These are phyloP conservation scores for Venturia carpophila DNA, from an alignment of 2,329 filamentous ascomycete genomes.

Conservation along the genomic window DNA sequence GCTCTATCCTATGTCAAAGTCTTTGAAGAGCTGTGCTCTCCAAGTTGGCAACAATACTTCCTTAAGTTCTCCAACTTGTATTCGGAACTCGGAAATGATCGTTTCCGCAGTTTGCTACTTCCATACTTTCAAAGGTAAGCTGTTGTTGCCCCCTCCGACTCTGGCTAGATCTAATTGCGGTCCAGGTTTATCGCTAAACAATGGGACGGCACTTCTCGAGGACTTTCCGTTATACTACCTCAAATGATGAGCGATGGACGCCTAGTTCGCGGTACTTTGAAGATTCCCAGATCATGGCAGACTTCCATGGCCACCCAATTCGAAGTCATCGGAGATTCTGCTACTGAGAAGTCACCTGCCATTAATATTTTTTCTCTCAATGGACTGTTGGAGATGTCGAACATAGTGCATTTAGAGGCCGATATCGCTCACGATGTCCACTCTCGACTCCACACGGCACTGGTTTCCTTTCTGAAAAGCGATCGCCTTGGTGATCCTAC, in stretches of 20 bases:
- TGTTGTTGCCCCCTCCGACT: not conserved
- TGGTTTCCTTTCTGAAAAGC: conserved; percentile 23
- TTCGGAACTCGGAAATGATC: conserved; percentile 61
- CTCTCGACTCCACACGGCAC: conserved; percentile 22
- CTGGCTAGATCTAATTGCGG: not conserved
- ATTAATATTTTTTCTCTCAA: conserved; percentile 1
- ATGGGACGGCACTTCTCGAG: not conserved
- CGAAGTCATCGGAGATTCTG: not conserved
- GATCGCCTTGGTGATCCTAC: conserved; percentile 11
- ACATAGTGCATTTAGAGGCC: not conserved
- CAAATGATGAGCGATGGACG: conserved; percentile 2
- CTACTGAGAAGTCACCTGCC: not conserved
- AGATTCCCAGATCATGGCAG: conserved; percentile 13
- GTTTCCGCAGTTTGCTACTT: conserved; percentile 72
- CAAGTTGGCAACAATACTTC: conserved; percentile 63
- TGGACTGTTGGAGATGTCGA: conserved; percentile 9
- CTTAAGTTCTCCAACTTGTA: conserved; percentile 79
- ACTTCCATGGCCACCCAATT: not conserved
- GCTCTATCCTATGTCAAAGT: conserved; percentile 62
- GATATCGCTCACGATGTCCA: not conserved
- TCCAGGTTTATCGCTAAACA: conserved; percentile 9
- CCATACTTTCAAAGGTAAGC: conserved; percentile 61
- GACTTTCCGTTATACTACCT: conserved; percentile 4
- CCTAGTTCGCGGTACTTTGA: conserved; percentile 2
- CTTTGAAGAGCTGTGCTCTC: conserved; percentile 57